phyloP scores from a whole-genome alignment of 2,329 filamentous ascomycete genomes.

The Phaeosphaeriaceae sp. region DNA sequence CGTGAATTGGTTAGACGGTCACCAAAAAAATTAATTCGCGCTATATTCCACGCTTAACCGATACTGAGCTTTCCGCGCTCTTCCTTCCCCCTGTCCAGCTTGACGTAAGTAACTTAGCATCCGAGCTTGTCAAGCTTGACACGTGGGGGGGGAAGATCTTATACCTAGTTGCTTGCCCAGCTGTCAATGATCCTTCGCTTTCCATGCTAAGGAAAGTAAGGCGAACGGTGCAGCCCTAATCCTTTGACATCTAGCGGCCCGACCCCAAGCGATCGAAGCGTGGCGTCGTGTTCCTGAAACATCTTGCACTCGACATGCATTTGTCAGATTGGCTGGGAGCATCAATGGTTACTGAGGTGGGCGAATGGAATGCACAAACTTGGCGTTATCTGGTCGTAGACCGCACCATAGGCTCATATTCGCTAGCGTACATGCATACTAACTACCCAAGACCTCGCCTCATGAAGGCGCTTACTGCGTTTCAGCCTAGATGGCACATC shows the following conservation, averaged over 20 bases:
- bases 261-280: conserved; percentile 13
- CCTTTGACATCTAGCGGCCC: conserved; percentile 11
- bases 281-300: conserved; percentile 7
- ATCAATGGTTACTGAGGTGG: neutral
- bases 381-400: neutral
- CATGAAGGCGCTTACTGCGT: neutral
- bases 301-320: neutral
- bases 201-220: conserved; percentile 5
- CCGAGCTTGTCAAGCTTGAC: neutral
- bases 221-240: conserved; percentile 6
- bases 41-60: neutral
- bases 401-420: neutral
- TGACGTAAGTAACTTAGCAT: neutral
- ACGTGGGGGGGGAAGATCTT: conserved; percentile 5
- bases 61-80: neutral
- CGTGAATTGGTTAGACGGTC: no score
- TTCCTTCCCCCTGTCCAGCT: neutral
- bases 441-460: neutral
- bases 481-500: neutral
- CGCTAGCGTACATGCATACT: neutral
- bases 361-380: neutral
- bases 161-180: conserved; percentile 2
- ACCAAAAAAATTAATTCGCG: no score
- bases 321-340: neutral
- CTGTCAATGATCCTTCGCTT: conserved; percentile 8